Evolutionary conservation across 139 green algal species (phyloP).

Genomic region (Mychonastes homosphaera): DNA sequence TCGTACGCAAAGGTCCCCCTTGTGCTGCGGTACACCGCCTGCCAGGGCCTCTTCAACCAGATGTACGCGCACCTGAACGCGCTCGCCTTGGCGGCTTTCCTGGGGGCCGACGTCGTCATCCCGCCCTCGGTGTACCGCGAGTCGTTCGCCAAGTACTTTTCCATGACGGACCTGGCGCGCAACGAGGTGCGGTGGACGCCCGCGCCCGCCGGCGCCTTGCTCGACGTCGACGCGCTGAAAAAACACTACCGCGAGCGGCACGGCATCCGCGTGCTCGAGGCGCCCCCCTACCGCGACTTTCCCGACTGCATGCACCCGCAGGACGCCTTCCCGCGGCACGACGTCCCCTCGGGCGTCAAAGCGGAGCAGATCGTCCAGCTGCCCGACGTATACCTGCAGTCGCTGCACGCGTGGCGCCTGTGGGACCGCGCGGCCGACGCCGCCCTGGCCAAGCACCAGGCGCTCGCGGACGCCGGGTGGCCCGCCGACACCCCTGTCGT

Average conservation of each 20-base stretch:
- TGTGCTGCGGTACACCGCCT: constrained; percentile 55
- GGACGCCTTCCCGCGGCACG: constrained; percentile 20
- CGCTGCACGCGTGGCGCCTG: constrained; percentile 21
- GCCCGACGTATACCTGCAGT: constrained; percentile 15
- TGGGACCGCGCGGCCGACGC: constrained; percentile 23
- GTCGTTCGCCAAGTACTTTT: constrained; percentile 47
- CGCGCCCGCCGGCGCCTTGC: constrained; percentile 23
- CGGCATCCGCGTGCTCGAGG: constrained; percentile 14
- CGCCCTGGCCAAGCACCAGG: constrained; percentile 22
- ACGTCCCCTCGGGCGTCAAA: constrained; percentile 12
- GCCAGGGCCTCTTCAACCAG: constrained; percentile 64
- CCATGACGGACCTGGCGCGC: constrained; percentile 27
- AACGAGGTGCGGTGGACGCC: constrained; percentile 53
- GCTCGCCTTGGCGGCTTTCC: constrained; percentile 35
- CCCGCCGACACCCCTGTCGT: constrained; percentile 29
- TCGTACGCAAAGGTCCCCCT: constrained; percentile 36
- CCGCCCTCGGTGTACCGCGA: constrained; percentile 41
- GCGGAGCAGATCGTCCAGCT: constrained; percentile 16
- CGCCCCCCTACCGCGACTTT: constrained; percentile 7
- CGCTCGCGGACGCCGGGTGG: constrained; percentile 17
- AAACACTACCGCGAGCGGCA: constrained; percentile 5
- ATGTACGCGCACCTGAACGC: constrained; percentile 59
- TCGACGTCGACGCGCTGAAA: constrained; percentile 37
- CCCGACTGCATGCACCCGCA: constrained; percentile 24
- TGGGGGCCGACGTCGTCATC: constrained; percentile 49